These are phyloP conservation scores for Cajanus cajan DNA, from an alignment of 306 rosid genomes.

Conservation along the genomic window DNA sequence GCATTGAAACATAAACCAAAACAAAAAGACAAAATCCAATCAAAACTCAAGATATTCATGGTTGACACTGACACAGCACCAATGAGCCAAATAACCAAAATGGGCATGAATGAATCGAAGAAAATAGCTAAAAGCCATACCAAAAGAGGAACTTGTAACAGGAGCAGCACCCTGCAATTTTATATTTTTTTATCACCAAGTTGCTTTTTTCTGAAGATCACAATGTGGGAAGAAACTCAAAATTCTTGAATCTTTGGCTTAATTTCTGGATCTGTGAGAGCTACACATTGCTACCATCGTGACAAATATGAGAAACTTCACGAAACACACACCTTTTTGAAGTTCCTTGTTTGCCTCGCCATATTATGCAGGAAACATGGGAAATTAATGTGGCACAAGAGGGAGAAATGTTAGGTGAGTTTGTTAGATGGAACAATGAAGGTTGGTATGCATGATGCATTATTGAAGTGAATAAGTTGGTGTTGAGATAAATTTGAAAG, in stretches of 20 bases:
- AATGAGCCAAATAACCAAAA: neutral
- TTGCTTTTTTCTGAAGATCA: neutral
- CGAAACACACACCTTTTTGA: neutral
- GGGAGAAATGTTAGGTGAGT: neutral
- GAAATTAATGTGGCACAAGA: neutral
- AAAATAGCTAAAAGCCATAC: constrained; percentile 17
- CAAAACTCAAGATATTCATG: neutral
- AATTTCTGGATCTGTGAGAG: neutral
- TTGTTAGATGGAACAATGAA: neutral
- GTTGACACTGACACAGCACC: neutral
- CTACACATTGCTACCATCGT: neutral
- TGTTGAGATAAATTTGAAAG: neutral
- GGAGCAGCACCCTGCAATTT: constrained; percentile 38
- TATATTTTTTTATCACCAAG: neutral
- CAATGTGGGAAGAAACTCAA: neutral
- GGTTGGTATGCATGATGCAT: neutral
- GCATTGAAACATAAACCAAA: neutral
- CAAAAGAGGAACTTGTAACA: constrained; percentile 17
- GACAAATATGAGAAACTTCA: neutral
- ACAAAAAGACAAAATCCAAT: neutral
- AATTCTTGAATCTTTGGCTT: neutral
- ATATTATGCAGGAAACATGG: neutral
- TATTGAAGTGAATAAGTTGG: neutral
- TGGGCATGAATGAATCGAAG: neutral
- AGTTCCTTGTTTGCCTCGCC: neutral